A percentile compares a stretch with the other conserved stretches of the same genome.
Evolutionary conservation across 768 basidiomycete species (phyloP).

Genomic region (Tylopilus plumbeoviolaceoides): DNA sequence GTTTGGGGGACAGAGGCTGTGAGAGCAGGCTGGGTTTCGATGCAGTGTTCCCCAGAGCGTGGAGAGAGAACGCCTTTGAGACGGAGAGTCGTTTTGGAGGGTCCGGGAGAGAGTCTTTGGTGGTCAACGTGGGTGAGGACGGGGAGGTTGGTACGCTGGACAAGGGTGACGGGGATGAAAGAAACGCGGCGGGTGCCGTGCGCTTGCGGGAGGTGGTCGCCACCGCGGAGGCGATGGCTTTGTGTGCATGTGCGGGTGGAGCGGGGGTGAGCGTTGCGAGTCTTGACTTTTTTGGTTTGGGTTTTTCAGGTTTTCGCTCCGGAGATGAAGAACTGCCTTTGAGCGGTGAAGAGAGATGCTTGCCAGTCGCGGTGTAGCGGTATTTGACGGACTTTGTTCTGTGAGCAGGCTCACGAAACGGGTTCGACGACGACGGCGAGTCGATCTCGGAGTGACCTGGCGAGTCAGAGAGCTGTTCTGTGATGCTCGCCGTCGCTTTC

Average conservation of each 20-base stretch:
- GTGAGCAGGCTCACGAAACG: slow-evolving; percentile 24
- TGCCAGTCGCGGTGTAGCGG: slow-evolving; percentile 31
- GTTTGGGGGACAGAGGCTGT: slow-evolving; percentile 19
- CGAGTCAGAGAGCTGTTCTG: slow-evolving; percentile 30
- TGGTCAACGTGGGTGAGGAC: slow-evolving; percentile 8
- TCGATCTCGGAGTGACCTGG: slow-evolving; percentile 24
- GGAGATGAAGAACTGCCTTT: slow-evolving; percentile 31
- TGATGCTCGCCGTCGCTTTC: slow-evolving; percentile 31
- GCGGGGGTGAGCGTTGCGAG: slow-evolving; percentile 7
- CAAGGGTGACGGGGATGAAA: slow-evolving; percentile 24
- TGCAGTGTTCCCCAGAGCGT: background rate
- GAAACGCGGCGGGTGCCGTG: slow-evolving; percentile 19
- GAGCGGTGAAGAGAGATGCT: slow-evolving; percentile 32
- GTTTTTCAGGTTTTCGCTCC: slow-evolving; percentile 16
- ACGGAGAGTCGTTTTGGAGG: slow-evolving; percentile 4
- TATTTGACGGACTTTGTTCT: slow-evolving; percentile 29
- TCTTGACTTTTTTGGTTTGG: slow-evolving; percentile 4
- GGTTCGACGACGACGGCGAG: slow-evolving; percentile 13
- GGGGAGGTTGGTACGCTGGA: slow-evolving; percentile 22
- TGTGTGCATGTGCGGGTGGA: slow-evolving; percentile 12
- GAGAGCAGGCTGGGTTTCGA: slow-evolving; percentile 14
- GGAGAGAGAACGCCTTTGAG: slow-evolving; percentile 15
- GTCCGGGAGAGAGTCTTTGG: background rate
- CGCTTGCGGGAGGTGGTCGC: slow-evolving; percentile 27
- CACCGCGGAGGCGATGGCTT: slow-evolving; percentile 4